Percentiles rank a stretch among this genome's conserved stretches.
These are phyloP conservation scores for Pezicula rhizophila DNA, from an alignment of 2,329 filamentous ascomycete genomes.

Conservation along the genomic window DNA sequence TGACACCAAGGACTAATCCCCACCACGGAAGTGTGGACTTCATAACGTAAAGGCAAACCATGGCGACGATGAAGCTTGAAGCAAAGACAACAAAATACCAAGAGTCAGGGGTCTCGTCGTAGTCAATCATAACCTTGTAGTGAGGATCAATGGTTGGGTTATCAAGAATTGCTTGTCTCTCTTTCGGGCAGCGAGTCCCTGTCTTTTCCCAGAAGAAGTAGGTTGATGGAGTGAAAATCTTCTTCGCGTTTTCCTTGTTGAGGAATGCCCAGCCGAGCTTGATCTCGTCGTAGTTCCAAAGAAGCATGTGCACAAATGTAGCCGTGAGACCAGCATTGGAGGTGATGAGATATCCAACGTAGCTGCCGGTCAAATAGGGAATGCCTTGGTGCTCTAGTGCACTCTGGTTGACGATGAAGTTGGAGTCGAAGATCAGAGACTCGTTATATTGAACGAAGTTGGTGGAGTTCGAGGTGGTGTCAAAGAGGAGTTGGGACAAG, in stretches of 20 bases:
- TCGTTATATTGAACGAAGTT: slow-evolving; percentile 35
- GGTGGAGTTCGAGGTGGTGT: slow-evolving; percentile 26
- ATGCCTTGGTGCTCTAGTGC: slow-evolving; percentile 30
- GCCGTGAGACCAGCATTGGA: slow-evolving; percentile 39
- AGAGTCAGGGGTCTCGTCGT: slow-evolving; percentile 48
- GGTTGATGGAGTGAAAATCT: slow-evolving; percentile 2
- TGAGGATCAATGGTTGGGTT: slow-evolving; percentile 32
- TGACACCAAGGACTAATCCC: slow-evolving; percentile 22
- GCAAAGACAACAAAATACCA: slow-evolving; percentile 46
- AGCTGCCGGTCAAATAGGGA: slow-evolving; percentile 32
- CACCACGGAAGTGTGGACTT: slow-evolving; percentile 49
- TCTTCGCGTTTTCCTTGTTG: not conserved
- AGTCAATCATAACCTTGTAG: slow-evolving; percentile 38
- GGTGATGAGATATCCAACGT: slow-evolving; percentile 32
- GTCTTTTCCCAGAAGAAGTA: slow-evolving; percentile 10
- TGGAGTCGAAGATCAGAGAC: slow-evolving; percentile 32
- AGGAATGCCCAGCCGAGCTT: slow-evolving; percentile 26
- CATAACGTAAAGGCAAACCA: slow-evolving; percentile 47
- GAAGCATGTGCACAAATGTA: slow-evolving; percentile 34
- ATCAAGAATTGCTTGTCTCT: slow-evolving; percentile 8
- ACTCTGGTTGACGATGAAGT: slow-evolving; percentile 31
- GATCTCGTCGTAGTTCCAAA: slow-evolving; percentile 31
- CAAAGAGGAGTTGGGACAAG: slow-evolving; percentile 35
- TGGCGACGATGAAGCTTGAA: slow-evolving; percentile 38
- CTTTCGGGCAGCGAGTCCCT: slow-evolving; percentile 9